Conservation (phyloP, 2,329 filamentous ascomycete species). For the Aspergillus fumigatiaffinis region DNA sequence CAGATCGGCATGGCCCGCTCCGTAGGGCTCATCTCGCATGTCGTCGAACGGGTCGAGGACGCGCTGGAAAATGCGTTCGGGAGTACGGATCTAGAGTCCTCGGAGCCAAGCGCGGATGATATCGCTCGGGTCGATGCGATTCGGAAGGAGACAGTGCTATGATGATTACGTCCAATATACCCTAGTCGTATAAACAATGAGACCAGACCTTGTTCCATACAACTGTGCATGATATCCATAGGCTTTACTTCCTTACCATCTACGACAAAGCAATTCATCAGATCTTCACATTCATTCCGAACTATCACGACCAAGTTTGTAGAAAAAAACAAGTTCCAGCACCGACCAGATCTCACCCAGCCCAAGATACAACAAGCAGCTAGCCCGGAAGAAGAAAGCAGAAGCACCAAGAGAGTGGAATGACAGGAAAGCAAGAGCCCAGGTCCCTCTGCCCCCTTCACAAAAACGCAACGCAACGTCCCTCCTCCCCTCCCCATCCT, state of each 20-base stretch:
- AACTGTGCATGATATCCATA: neutral
- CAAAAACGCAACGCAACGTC: neutral
- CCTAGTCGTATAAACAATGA: neutral
- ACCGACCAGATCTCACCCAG: neutral
- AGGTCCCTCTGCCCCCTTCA: neutral
- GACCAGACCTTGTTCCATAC: neutral
- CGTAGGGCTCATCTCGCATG: conserved; percentile 30
- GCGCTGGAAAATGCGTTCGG: conserved; percentile 26
- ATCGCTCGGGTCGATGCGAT: conserved; percentile 24
- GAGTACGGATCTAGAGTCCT: conserved; percentile 22
- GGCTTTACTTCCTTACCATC: too few relatives aligned
- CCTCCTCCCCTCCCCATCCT: neutral
- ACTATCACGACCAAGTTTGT: neutral
- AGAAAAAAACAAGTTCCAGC: neutral
- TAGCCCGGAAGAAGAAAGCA: neutral
- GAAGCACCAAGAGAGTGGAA: neutral
- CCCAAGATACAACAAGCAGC: neutral
- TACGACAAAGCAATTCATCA: neutral
- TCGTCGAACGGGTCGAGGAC: conserved; percentile 35
- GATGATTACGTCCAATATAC: neutral
- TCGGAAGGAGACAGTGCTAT: conserved; percentile 20
- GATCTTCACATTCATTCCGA: neutral
- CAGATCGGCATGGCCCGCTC: conserved; percentile 33
- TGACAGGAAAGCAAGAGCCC: neutral
- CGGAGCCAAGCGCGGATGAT: conserved; percentile 27